Evolutionary conservation across 2,329 filamentous ascomycete species (phyloP), one percentile per base, ranked within the genome.

Genomic region (Pseudogymnoascus sp.): DNA sequence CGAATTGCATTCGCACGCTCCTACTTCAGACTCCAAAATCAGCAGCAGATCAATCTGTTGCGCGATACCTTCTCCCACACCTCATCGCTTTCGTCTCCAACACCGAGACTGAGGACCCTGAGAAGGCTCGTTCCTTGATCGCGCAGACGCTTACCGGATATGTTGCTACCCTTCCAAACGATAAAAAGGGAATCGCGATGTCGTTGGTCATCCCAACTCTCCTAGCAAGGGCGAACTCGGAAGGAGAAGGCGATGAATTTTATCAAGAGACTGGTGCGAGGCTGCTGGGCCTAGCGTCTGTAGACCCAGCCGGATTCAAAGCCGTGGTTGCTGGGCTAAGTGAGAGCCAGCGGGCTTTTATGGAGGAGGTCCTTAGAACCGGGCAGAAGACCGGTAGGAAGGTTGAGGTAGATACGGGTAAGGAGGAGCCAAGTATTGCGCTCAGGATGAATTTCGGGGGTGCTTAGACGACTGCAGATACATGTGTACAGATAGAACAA

Each of bases 391-490:
- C 62, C 67, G 31, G 61, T 69, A 71, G 73, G 66, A 76, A 73
- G 69, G 68, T 69, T 67, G 72, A 70, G 71, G 76, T 78, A 68
- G 74, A 72, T 61, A 69, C 75, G 45, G 75, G 74, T 59, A 79
- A 76, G 63, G 76, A 79, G 63, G 85, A 84, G 74, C 94, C 94
- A 10, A 94, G 80, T 65, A 99, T 99, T 80, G 91, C 91, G 61
- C 75, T 99, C 71, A 94, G 95, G 81, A 95, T 97, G 89, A 82
- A 96, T 74, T 97, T 99, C 81, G 85, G 84, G 58, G 48, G 48
- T 2, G 35, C 33, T 33, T 35, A 55, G 12, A 55, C 25, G 48
- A 35, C n/a, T 33, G 9, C 29, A 35, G 48, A 55, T 55, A 33
- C 48, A 55, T 3, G 15, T 55, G 48, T 55, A 55, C n/a, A 52